phyloP scores from a whole-genome alignment of 257 asterid genomes.

The Cinchona pubescens region DNA sequence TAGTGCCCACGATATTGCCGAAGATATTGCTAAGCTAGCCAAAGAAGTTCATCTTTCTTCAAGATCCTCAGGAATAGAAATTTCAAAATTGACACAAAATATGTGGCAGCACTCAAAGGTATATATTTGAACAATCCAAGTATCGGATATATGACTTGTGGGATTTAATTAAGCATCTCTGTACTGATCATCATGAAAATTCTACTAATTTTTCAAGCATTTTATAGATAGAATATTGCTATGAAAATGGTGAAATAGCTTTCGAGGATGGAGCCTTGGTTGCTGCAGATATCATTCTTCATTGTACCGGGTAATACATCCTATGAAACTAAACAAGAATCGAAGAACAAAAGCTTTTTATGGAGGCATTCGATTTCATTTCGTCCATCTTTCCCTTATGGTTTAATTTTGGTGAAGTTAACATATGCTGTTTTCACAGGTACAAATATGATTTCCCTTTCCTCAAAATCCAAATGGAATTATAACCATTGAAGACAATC shows the following conservation, averaged over 20 bases:
- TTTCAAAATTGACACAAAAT: slow-evolving; percentile 27
- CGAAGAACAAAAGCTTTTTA: too few species aligned
- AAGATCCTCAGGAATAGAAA: slow-evolving; percentile 27
- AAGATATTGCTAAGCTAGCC: slow-evolving; percentile 45
- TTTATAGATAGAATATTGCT: slow-evolving; percentile 19
- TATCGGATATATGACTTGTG: too few species aligned
- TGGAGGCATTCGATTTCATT: too few species aligned
- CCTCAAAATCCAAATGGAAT: slow-evolving; percentile 52
- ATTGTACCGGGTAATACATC: slow-evolving; percentile 54
- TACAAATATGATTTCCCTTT: slow-evolving; percentile 47
- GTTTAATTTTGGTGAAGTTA: too few species aligned
- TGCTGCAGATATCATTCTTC: slow-evolving; percentile 50
- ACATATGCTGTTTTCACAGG: slow-evolving; percentile 34
- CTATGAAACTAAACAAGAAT: too few species aligned
- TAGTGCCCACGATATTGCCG: slow-evolving; percentile 52
- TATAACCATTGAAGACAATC: slow-evolving; percentile 42
- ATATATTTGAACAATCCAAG: too few species aligned
- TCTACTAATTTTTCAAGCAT: slow-evolving; percentile 24
- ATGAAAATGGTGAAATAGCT: slow-evolving; percentile 47
- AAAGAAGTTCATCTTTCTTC: slow-evolving; percentile 63
- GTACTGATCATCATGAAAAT: too few species aligned
- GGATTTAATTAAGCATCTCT: too few species aligned
- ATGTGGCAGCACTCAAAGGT: background rate
- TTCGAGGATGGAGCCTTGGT: slow-evolving; percentile 52
- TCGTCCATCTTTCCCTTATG: too few species aligned